Percentiles rank a stretch among this genome's conserved stretches.
These are phyloP conservation scores for Evernia prunastri DNA, from an alignment of 495 filamentous ascomycete genomes.

Conservation along the genomic window DNA sequence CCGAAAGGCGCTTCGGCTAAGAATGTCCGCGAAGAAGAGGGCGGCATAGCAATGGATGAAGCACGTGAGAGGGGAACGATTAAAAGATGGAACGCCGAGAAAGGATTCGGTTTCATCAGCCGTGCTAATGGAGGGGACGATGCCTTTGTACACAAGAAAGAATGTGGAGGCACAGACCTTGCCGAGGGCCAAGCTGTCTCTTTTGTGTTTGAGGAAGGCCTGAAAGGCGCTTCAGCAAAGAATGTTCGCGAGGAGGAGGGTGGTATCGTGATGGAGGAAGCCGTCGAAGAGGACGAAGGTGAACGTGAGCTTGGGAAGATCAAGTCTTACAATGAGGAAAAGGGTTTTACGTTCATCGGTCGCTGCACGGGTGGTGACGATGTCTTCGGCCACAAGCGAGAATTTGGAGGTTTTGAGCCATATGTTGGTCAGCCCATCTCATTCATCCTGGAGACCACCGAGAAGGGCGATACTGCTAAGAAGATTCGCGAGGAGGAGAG, in stretches of 20 bases:
- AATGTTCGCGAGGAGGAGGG: conserved; percentile 16
- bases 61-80: conserved; percentile 13
- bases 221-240: conserved; percentile 17
- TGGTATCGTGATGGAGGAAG: neutral
- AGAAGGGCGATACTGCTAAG: conserved; percentile 21
- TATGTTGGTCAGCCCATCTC: conserved; percentile 18
- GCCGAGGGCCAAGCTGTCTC: conserved; percentile 17
- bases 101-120: conserved; percentile 20
- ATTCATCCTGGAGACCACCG: conserved; percentile 12
- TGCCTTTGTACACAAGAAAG: conserved; percentile 18
- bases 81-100: conserved; percentile 20
- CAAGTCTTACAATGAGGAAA: conserved; percentile 20
- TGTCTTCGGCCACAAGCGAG: conserved; percentile 19
- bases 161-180: conserved; percentile 15
- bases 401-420: conserved; percentile 13
- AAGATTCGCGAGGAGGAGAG: conserved; percentile 19
- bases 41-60: neutral
- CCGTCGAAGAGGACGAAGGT: conserved; percentile 15
- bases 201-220: conserved; percentile 16
- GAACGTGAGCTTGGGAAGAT: conserved; percentile 20
- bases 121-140: conserved; percentile 12
- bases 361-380: conserved; percentile 9
- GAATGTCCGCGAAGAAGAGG: conserved; percentile 13
- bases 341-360: conserved; percentile 18
- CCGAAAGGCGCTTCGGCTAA: conserved; percentile 15